phyloP scores from a whole-genome alignment of 768 basidiomycete species.

The Scleroderma citrinum region DNA sequence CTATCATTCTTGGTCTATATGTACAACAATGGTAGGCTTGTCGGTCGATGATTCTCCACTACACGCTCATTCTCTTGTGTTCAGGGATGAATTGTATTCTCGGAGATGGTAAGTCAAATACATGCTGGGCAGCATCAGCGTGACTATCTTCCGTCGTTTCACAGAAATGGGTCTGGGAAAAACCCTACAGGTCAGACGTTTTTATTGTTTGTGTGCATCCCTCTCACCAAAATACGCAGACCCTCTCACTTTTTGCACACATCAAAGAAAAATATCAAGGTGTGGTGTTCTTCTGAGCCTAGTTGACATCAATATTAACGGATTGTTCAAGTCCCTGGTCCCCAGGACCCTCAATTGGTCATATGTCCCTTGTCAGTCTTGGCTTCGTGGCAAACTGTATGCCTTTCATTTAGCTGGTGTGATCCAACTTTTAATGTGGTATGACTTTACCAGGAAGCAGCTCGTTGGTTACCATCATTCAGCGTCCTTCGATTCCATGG shows the following conservation, averaged over 20 bases:
- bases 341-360: constrained; percentile 59
- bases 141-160: background rate
- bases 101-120: constrained; percentile 53
- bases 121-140: background rate
- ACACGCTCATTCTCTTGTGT: background rate
- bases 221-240: constrained; percentile 25
- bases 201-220: background rate
- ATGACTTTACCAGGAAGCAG: constrained; percentile 39
- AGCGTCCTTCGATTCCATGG: constrained; percentile 59
- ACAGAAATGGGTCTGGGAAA: constrained; percentile 60
- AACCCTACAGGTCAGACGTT: constrained; percentile 45
- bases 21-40: constrained; percentile 58
- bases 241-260: constrained; percentile 61
- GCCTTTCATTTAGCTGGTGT: constrained; percentile 4
- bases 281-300: too few relatives aligned
- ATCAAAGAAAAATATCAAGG: constrained; percentile 50
- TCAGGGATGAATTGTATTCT: constrained; percentile 65
- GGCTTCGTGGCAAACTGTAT: constrained; percentile 50
- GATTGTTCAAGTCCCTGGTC: constrained; percentile 28
- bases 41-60: background rate
- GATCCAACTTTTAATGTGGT: background rate
- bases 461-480: constrained; percentile 50
- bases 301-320: too few relatives aligned
- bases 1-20: constrained; percentile 60
- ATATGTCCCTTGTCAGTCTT: constrained; percentile 69